Base-by-base conservation (phyloP, 257 asterid genomes). In the Salvia miltiorrhiza region DNA sequence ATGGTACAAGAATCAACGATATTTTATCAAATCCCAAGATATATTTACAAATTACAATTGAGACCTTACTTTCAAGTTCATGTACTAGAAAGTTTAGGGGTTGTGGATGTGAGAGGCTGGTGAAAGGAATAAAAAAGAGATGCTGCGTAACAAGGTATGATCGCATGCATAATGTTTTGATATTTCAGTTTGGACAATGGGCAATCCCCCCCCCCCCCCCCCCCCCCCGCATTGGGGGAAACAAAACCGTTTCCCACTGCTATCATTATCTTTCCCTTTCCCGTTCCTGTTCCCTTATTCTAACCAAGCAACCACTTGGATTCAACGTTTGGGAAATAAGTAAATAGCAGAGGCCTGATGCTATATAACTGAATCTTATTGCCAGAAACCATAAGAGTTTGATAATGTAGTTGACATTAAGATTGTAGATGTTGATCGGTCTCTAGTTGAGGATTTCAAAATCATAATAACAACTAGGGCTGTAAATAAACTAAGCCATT, bases 341-440 rank as follows among this genome's bases (percentile, higher is more conserved):
- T 24, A 23, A 41, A 55, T 9, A 55, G 59, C 43, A 70, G 67
- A 20, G 67, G 37, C 30, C 1, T 17, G 32, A 16, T 26, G 45
- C 17, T 13, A 19, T 48, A 40, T 19, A n/a, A 74, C 28, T 17
- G 63, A 53, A 54, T 55, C 41, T 55, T 37, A 69, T 11, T 3
- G 50, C 9, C 8, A 70, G 61, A 54, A 72, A 53, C 63, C 48
- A 21, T 19, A 71, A 39, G 64, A 47, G 43, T 55, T 9, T 26
- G 21, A n/a, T 50, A 71, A 28, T 57, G 68, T 30, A 53, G 70
- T 58, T 72, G 43, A 52, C 21, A 58, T 48, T 20, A 40, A 50
- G 45, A 9, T 53, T 52, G 28, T 53, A 11, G 43, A 35, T 53
- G 63, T 53, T 53, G 55, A 24, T 40, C 3, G 52, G 3, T 19